Conservation (phyloP, 2,329 filamentous ascomycete species). For the Bipolaris cookei region DNA sequence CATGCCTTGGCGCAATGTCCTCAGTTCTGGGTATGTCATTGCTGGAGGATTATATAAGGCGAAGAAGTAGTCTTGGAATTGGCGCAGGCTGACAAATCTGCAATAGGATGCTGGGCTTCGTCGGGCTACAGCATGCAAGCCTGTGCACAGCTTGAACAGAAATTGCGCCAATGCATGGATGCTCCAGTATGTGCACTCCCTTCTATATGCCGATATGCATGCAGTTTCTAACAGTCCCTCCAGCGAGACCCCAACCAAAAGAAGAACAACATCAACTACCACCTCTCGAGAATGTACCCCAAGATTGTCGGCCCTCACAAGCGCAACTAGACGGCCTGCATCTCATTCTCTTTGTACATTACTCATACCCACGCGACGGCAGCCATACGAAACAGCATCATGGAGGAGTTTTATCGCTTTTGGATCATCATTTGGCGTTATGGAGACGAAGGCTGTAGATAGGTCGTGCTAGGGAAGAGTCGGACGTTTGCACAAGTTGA, state of each 20-base stretch:
- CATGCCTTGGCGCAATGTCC: conserved; percentile 70
- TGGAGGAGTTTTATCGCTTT: conserved; percentile 28
- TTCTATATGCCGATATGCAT: neutral
- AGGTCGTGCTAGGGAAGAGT: conserved; percentile 13
- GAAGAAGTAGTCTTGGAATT: neutral
- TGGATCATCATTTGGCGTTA: conserved; percentile 29
- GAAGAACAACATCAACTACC: conserved; percentile 90
- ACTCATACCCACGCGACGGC: conserved; percentile 29
- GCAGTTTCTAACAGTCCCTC: conserved; percentile 16
- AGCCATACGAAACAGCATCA: conserved; percentile 19
- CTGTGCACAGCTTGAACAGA: conserved; percentile 65
- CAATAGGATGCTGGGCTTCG: conserved; percentile 81
- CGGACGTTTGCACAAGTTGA: neutral
- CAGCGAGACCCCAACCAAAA: conserved; percentile 64
- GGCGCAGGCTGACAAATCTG: conserved; percentile 25
- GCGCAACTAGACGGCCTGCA: conserved; percentile 56
- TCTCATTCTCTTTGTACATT: conserved; percentile 30
- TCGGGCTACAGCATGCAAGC: conserved; percentile 70
- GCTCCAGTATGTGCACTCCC: conserved; percentile 63
- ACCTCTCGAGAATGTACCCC: conserved; percentile 77
- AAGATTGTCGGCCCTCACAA: conserved; percentile 75
- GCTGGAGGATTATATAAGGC: neutral
- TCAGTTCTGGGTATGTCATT: conserved; percentile 65
- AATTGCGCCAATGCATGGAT: conserved; percentile 78
- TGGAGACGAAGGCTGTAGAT: conserved; percentile 24